Percentiles rank a stretch among this genome's conserved stretches.
These are phyloP conservation scores for Mycena crocata DNA, from an alignment of 768 basidiomycete genomes.

Conservation along the genomic window DNA sequence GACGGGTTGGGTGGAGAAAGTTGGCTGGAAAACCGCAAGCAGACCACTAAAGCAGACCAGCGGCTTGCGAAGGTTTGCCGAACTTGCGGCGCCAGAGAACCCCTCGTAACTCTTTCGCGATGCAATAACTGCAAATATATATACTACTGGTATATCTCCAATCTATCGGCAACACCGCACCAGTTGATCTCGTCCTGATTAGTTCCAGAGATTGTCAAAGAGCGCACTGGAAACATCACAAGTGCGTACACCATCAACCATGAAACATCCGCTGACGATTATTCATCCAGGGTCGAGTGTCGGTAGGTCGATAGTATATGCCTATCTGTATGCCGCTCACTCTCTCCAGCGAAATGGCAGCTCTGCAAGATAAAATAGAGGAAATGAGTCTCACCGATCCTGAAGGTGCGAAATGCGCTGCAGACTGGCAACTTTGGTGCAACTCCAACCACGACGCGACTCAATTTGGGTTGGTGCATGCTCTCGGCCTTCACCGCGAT, in stretches of 20 bases:
- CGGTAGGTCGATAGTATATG: not conserved
- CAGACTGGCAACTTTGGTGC: constrained; percentile 40
- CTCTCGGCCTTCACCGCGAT: constrained; percentile 41
- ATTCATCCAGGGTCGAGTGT: constrained; percentile 3
- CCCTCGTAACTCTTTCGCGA: constrained; percentile 29
- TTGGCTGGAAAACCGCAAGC: constrained; percentile 33
- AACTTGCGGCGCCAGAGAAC: constrained; percentile 32
- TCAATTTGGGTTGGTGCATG: constrained; percentile 28
- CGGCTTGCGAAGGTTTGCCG: constrained; percentile 31
- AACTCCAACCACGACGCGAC: constrained; percentile 29
- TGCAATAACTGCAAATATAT: constrained; percentile 39
- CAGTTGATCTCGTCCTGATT: not conserved
- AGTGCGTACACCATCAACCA: constrained; percentile 29
- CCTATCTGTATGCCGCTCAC: not conserved
- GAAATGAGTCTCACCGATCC: constrained; percentile 24
- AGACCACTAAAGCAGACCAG: constrained; percentile 30
- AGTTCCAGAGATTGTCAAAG: constrained; percentile 42
- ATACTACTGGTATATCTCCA: constrained; percentile 36
- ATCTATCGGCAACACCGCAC: not conserved
- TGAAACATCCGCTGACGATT: not conserved
- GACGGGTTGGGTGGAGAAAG: constrained; percentile 31
- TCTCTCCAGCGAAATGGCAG: constrained; percentile 23
- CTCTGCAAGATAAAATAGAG: constrained; percentile 19
- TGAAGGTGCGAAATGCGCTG: constrained; percentile 25
- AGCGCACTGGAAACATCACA: constrained; percentile 37